Evolutionary conservation across 352 stramenopile species (phyloP), one percentile per base, ranked within the genome.

Genomic region (Phytophthora pinifolia): DNA sequence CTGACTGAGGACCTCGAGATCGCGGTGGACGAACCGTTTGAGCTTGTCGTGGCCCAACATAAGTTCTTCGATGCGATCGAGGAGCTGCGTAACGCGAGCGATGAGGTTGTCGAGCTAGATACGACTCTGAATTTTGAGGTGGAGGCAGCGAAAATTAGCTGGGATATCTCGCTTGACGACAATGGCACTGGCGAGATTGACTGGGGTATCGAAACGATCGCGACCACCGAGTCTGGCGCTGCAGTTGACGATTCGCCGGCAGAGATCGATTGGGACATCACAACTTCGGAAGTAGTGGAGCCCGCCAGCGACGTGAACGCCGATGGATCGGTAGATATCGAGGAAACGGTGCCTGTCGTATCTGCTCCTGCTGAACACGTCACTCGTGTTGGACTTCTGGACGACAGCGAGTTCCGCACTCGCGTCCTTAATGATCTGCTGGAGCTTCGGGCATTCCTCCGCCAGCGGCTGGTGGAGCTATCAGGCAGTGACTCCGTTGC

Each of bases 221-320:
- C 37, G 8, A 54, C 61, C 1, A 49, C 42, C 7, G 63, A 70
- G 6, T 45, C 56, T 36, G 43, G 33, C 43, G 57, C 42, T 27
- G 59, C 53, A 45, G 51, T 52, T 45, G 25, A 70, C 9, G 62
- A 84, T 32, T 36, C 50, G 1, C 63, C 79, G 17, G 68, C 79
- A 15, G 79, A 86, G 22, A 92, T 92, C 33, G 77, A 89, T 59
- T 92, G 82, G 82, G 77, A 88, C 41, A 89, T 89, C 35, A 74
- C 79, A n/a, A 76, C 55, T 7, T 67, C 64, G 12, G 68, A 87
- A 22, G 57, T 74, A 6, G 58, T 63, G 25, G 62, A 81, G 9
- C 22, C 46, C 29, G 47, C 57, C n/a, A 44, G 51, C 9, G 63
- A 60, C 31, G 18, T n/a, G 9, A 59, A 22, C 14, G 27, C 25